Evolutionary conservation across 768 basidiomycete genomes (phyloP).

Genomic region (Clitopilus hobsonii): DNA sequence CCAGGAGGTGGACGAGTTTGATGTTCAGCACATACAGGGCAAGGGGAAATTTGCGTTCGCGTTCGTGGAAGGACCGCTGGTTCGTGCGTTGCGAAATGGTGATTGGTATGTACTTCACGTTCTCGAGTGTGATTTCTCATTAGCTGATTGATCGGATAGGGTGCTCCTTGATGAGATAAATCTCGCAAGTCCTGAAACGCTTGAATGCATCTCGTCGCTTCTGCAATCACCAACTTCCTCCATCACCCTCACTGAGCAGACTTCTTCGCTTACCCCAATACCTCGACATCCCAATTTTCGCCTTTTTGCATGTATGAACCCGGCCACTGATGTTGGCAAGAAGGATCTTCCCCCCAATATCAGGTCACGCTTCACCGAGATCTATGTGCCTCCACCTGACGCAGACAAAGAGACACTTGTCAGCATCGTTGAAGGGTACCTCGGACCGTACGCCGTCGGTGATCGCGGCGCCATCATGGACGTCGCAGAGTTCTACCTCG

Average conservation of each 20-base stretch:
- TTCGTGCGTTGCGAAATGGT: conserved; percentile 82
- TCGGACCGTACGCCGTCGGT: conserved; percentile 75
- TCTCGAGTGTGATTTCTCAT: neutral
- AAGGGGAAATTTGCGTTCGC: conserved; percentile 90
- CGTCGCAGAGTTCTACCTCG: conserved; percentile 84
- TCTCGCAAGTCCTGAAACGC: conserved; percentile 87
- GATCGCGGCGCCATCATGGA: conserved; percentile 89
- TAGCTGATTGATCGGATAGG: conserved; percentile 39
- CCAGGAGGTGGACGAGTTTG: conserved; percentile 70
- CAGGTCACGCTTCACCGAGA: conserved; percentile 88
- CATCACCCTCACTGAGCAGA: conserved; percentile 90
- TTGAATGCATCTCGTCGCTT: conserved; percentile 88
- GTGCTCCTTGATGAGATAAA: conserved; percentile 96
- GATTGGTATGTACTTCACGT: conserved; percentile 66
- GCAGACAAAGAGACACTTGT: conserved; percentile 86
- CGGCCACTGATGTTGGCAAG: conserved; percentile 97
- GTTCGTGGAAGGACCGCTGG: conserved; percentile 94
- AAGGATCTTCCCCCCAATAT: conserved; percentile 93
- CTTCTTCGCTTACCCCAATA: conserved; percentile 75
- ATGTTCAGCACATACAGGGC: conserved; percentile 82
- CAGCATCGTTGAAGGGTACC: conserved; percentile 84
- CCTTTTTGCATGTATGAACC: conserved; percentile 99
- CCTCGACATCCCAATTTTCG: conserved; percentile 94
- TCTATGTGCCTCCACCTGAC: conserved; percentile 94
- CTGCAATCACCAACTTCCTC: conserved; percentile 84